Base-by-base conservation (phyloP, 139 green algal species). In the Auxenochlorella pyrenoidosa region DNA sequence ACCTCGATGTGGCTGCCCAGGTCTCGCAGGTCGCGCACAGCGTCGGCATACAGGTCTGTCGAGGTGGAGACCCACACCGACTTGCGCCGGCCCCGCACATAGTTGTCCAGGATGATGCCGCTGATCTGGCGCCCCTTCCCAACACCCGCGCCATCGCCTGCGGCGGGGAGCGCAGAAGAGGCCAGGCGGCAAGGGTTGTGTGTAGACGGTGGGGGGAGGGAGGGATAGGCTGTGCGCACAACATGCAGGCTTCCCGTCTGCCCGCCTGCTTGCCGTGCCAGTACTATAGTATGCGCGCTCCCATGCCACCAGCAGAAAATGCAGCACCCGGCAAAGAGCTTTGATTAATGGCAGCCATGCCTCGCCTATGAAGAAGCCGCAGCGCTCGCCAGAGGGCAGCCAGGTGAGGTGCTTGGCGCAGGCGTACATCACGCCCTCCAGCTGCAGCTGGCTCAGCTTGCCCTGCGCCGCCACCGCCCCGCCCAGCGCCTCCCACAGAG, bases 61-160 rank as follows among this genome's bases (percentile, higher is more conserved):
- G 85, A 94, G 32, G 94, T 96, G 90, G 88, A 94, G 26, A 98
- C 38, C 96, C 96, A 98, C 32, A 96, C 86, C 21, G 90, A 77
- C 38, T 86, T 92, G 85, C 86, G 89, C 19, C 96, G 86, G 34
- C 95, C 95, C 10, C 96, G 90, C 0, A 84, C 89, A 82, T 94
- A 98, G 93, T 96, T 97, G 87, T 99, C 96, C 32, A 98, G 44
- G 34, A 99, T 96, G 44, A 95, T 91, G 51, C 93, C 96, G 36
- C 92, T 77, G 38, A 98, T 96, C 91, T 97, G 28, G 91, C 89
- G 91, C 0, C 95, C 95, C 91, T 98, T 98, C 85, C 96, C 96
- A 78, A 98, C 95, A 1, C 96, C 96, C 26, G 96, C 95, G 30
- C 95, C 95, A 77, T 98, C 95, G 6, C 94, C 94, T 84, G 79